Conservation (phyloP, 208 protist species). For the Kentomonas sorsogonicus region DNA sequence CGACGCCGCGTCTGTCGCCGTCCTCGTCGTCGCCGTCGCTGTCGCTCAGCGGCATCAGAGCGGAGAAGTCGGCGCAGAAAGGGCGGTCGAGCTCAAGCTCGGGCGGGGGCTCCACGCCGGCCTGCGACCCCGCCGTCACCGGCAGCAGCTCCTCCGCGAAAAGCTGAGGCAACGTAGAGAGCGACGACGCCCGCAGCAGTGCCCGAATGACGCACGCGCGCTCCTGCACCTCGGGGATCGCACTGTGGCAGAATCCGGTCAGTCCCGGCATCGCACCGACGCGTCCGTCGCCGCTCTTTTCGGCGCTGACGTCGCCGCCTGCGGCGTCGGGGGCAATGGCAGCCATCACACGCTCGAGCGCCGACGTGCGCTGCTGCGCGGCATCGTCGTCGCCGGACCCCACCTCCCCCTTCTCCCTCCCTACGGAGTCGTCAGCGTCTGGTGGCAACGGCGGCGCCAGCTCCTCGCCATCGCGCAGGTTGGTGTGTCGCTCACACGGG, state of each 20-base stretch:
- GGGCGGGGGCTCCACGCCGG: conserved; percentile 36
- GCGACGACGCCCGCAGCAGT: no score
- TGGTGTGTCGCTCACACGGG: conserved; percentile 43
- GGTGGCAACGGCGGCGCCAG: conserved; percentile 9
- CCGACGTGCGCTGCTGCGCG: not conserved
- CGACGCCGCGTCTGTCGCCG: conserved; percentile 9
- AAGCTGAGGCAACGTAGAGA: no score
- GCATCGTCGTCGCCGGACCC: conserved; percentile 11
- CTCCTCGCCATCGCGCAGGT: conserved; percentile 58
- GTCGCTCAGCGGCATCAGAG: conserved; percentile 43
- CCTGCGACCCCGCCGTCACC: conserved; percentile 61
- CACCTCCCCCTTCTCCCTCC: no score
- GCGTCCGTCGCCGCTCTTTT: not conserved
- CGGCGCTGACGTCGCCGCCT: conserved; percentile 1
- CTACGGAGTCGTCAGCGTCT: no score
- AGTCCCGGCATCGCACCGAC: conserved; percentile 11
- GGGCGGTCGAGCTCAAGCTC: conserved; percentile 52
- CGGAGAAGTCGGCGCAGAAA: conserved; percentile 50
- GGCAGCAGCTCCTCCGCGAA: conserved; percentile 51
- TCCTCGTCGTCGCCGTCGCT: conserved; percentile 35
- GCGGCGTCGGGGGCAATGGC: not conserved
- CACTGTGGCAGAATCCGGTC: conserved; percentile 44
- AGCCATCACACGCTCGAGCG: conserved; percentile 13
- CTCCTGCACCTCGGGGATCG: conserved; percentile 60
- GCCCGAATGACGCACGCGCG: conserved; percentile 39